Evolutionary conservation across 1,139 yeast species (phyloP).

Genomic region (Scheffersomyces lignicola): DNA sequence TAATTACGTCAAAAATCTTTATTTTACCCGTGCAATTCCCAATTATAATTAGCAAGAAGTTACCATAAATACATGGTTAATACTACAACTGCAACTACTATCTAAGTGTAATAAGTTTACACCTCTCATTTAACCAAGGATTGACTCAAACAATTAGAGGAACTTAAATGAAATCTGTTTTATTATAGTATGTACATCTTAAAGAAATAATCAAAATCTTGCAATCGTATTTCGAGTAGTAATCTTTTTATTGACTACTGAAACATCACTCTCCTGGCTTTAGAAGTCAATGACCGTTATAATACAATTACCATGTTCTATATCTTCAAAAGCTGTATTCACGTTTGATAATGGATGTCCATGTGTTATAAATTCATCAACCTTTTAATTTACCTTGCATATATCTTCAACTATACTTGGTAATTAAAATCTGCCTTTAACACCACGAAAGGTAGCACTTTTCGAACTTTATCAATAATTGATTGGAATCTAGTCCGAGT

Average conservation of each 20-base stretch:
- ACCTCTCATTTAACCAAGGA: neutral
- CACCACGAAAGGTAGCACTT: too few relatives aligned
- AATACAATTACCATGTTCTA: too few relatives aligned
- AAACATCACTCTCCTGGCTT: too few relatives aligned
- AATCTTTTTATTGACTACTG: conserved; percentile 1
- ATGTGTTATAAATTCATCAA: too few relatives aligned
- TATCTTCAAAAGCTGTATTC: too few relatives aligned
- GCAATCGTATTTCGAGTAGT: neutral
- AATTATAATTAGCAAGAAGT: conserved; percentile 1
- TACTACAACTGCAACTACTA: neutral
- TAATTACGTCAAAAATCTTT: neutral
- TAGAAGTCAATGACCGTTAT: too few relatives aligned
- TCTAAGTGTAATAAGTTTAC: conserved; percentile 1
- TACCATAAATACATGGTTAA: neutral
- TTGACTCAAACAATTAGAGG: neutral
- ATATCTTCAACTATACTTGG: too few relatives aligned
- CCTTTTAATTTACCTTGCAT: too few relatives aligned
- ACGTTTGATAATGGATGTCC: too few relatives aligned
- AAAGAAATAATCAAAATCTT: conserved; percentile 1
- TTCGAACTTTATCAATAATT: too few relatives aligned
- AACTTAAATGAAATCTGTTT: neutral
- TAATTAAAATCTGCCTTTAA: too few relatives aligned
- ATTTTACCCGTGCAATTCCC: conserved; percentile 1
- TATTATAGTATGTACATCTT: neutral
- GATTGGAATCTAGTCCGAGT: too few relatives aligned